Conservation (phyloP, 2,329 filamentous ascomycete genomes). For the Neurospora crassa region DNA sequence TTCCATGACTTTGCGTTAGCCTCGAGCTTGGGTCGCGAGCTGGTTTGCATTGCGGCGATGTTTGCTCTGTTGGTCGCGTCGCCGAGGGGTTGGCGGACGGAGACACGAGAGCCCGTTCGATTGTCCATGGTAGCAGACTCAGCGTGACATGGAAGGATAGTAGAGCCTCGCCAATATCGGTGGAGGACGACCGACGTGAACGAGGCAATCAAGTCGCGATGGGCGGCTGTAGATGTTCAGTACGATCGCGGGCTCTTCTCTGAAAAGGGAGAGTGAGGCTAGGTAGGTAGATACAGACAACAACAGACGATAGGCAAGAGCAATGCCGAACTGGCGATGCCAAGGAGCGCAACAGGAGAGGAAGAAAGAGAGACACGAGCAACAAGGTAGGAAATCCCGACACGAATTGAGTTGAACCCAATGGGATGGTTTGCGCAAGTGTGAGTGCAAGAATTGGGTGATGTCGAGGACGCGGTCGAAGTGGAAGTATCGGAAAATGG, state of each 20-base stretch:
- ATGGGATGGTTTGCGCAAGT: not conserved
- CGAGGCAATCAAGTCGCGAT: not conserved
- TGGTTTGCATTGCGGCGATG: constrained; percentile 8
- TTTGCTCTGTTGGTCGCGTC: constrained; percentile 23
- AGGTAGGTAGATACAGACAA: not conserved
- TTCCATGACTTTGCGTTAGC: not conserved
- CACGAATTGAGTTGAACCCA: not conserved
- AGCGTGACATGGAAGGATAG: not conserved
- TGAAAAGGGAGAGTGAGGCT: not conserved
- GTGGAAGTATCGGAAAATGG: not conserved
- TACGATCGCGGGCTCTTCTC: not conserved
- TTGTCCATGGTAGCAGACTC: constrained; percentile 16
- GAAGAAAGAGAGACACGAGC: not conserved
- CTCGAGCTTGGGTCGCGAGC: not conserved
- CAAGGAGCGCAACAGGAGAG: not conserved
- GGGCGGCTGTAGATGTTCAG: not conserved
- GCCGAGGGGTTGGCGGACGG: constrained; percentile 20
- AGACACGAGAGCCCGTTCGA: constrained; percentile 9
- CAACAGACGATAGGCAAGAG: not conserved
- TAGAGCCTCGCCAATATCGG: not conserved
- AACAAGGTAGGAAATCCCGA: not conserved
- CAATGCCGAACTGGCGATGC: not conserved
- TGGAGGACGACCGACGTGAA: not conserved
- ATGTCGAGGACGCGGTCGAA: not conserved
- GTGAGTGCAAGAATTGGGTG: not conserved